Base-by-base conservation (phyloP, 805 yeast species). In the Kodamaea fukazawae region DNA sequence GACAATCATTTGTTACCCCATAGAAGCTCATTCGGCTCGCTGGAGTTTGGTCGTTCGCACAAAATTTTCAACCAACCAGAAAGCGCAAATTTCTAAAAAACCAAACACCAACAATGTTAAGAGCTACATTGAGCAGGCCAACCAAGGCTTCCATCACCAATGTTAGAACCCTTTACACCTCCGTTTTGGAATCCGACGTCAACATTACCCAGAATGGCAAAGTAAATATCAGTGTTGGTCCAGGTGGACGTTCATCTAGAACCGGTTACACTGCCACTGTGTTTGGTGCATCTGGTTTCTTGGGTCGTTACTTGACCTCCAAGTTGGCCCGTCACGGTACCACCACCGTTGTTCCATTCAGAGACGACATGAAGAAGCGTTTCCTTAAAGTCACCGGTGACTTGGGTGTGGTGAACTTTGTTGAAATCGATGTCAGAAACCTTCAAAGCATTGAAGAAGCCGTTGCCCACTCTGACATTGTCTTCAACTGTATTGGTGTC, bases 241-340 rank as follows among this genome's bases (percentile, higher is more conserved):
- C 76, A 36, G 93, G 95, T 34, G 95, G 95, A 22, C 73, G 86
- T 43, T 83, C 91, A 4, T 85, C 95, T 20, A 76, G 95, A 68
- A 81, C 91, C 7, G 96, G 96, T 2, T 85, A 80, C 64, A 85
- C 90, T 3, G 95, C 90, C 15, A 85, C 96, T 1, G 93, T 87
- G 2, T 87, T 87, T 56, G 96, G 96, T 7, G 86, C 83, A 27
- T 68, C 81, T 34, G 95, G 95, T 2, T 81, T 83, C 60, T 65
- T 87, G 43, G 96, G 96, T 34, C 76, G 87, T 35, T 76, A 83
- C 49, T 61, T 87, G 45, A 75, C 78, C 13, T 68, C 90, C 26
- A 83, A 81, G 55, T 70, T 87, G 51, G 95, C 91, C 46, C 74
- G 82, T 55, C 88, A 86, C 57, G 96, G 96, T 47, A 87, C 95